These are phyloP conservation scores for Gentiana macrophylla DNA, from an alignment of 257 asterid species.

Conservation along the genomic window DNA sequence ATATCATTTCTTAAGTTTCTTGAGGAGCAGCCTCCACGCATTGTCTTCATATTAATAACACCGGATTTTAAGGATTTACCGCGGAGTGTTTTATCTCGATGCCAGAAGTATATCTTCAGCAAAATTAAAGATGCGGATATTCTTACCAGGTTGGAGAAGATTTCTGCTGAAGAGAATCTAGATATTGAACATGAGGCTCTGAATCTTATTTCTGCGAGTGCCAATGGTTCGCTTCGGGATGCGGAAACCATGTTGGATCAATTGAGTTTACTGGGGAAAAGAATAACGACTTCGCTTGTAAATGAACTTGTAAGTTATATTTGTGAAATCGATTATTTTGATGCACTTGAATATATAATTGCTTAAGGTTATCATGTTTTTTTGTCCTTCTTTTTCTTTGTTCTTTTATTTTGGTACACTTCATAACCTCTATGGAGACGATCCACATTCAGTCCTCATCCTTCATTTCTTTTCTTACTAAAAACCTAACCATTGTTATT, in stretches of 20 bases:
- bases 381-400: neutral
- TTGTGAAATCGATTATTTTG: slow-evolving; percentile 1
- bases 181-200: slow-evolving; percentile 78
- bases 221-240: slow-evolving; percentile 91
- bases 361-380: neutral
- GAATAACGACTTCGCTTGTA: slow-evolving; percentile 77
- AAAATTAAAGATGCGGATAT: slow-evolving; percentile 68
- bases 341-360: neutral
- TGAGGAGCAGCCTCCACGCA: slow-evolving; percentile 61
- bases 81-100: slow-evolving; percentile 65
- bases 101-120: slow-evolving; percentile 78
- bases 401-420: neutral
- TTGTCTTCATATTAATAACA: slow-evolving; percentile 61
- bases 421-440: no score
- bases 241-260: slow-evolving; percentile 97
- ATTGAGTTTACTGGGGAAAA: slow-evolving; percentile 83
- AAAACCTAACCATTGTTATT: no score
- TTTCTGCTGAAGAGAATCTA: slow-evolving; percentile 48
- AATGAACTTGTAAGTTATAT: slow-evolving; percentile 78
- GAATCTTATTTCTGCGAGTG: slow-evolving; percentile 77
- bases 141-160: slow-evolving; percentile 60
- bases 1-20: slow-evolving; percentile 63
- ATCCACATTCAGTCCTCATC: no score
- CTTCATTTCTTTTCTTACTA: no score
- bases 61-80: slow-evolving; percentile 81